A percentile compares a stretch with the other conserved stretches of the same genome.
These are phyloP conservation scores for Nannochloropsis salina DNA, from an alignment of 108 stramenopile species.

Conservation along the genomic window DNA sequence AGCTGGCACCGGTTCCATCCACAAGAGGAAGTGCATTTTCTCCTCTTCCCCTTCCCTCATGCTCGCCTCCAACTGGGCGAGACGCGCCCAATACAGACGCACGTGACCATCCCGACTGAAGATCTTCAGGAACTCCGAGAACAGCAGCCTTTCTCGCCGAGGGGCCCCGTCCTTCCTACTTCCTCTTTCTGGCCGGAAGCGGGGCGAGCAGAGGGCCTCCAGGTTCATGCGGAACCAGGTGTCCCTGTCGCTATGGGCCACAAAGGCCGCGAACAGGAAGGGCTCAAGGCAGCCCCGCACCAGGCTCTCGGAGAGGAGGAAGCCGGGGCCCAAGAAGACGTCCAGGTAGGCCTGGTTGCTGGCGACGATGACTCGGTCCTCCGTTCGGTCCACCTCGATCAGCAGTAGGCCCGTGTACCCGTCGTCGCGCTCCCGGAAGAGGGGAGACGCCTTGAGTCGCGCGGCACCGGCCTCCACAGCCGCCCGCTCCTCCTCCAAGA, in stretches of 20 bases:
- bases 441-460: neutral
- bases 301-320: neutral
- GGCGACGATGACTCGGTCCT: neutral
- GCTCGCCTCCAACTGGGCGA: neutral
- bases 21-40: neutral
- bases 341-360: neutral
- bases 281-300: neutral
- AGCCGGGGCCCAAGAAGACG: neutral
- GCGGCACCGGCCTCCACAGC: neutral
- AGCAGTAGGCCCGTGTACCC: neutral
- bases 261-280: neutral
- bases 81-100: neutral
- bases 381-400: neutral
- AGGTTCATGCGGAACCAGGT: neutral
- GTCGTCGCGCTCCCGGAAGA: slow-evolving; percentile 4
- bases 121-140: neutral
- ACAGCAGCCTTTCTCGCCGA: neutral
- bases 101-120: neutral
- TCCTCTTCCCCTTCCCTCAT: neutral
- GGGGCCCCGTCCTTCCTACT: neutral
- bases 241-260: slow-evolving; percentile 3
- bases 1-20: neutral
- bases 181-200: neutral
- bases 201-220: neutral
- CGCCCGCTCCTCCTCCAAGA: neutral